Percentiles rank a stretch among this genome's conserved stretches.
Evolutionary conservation across 1,139 yeast species (phyloP).

Genomic region (Pichia sp.): DNA sequence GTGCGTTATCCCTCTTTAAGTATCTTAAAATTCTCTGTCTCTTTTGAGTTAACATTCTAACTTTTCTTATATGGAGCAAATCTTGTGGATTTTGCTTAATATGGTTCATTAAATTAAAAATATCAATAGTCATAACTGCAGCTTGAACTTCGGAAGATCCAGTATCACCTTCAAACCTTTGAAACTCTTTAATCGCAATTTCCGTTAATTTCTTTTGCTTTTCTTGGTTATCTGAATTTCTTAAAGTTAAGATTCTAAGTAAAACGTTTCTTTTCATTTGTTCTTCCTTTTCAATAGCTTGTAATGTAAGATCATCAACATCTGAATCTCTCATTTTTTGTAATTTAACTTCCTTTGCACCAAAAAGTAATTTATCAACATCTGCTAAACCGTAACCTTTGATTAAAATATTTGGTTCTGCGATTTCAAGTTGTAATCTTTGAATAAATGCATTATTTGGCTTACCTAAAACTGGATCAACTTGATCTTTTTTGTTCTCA

Average conservation of each 20-base stretch:
- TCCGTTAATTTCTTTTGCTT: slow-evolving; percentile 52
- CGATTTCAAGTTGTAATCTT: slow-evolving; percentile 59
- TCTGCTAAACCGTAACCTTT: slow-evolving; percentile 56
- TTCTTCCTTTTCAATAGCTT: slow-evolving; percentile 34
- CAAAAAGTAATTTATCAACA: slow-evolving; percentile 69
- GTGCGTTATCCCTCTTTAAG: slow-evolving; percentile 71
- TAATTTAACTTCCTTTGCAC: slow-evolving; percentile 50
- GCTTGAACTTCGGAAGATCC: slow-evolving; percentile 97
- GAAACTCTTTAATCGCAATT: slow-evolving; percentile 73
- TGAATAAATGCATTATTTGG: slow-evolving; percentile 60
- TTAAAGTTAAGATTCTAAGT: slow-evolving; percentile 64
- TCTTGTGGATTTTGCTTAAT: slow-evolving; percentile 71
- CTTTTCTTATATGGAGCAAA: slow-evolving; percentile 56
- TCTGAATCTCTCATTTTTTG: slow-evolving; percentile 6
- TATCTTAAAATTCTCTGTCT: slow-evolving; percentile 81
- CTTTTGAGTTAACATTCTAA: slow-evolving; percentile 80
- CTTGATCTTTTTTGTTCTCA: slow-evolving; percentile 26
- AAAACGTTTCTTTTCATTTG: slow-evolving; percentile 63
- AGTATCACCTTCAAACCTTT: slow-evolving; percentile 81
- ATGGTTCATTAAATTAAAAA: slow-evolving; percentile 74
- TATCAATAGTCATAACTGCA: slow-evolving; percentile 76
- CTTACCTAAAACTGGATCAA: slow-evolving; percentile 81
- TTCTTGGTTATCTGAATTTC: slow-evolving; percentile 60
- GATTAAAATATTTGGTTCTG: slow-evolving; percentile 55
- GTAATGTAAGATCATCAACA: slow-evolving; percentile 29